Percentiles rank a stretch among this genome's conserved stretches.
Evolutionary conservation across 306 rosid genomes (phyloP).

Genomic region (Castanospermum australe): DNA sequence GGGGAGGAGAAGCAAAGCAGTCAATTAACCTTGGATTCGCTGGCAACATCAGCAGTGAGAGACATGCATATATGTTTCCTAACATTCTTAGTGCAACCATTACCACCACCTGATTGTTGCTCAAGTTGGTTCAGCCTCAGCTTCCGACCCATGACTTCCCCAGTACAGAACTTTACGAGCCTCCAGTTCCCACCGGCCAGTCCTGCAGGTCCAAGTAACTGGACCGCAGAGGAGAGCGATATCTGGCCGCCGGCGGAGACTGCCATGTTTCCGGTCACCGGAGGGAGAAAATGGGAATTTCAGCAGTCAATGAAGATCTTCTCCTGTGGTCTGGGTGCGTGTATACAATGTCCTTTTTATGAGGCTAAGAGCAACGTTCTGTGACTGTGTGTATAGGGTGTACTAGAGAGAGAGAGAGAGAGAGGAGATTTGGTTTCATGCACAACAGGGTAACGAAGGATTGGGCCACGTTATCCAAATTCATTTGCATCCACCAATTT

Average conservation of each 20-base stretch:
- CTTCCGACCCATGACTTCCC: slow-evolving; percentile 38
- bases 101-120: neutral
- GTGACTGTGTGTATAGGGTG: neutral
- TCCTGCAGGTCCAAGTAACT: slow-evolving; percentile 21
- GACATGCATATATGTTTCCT: slow-evolving; percentile 30
- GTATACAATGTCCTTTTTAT: neutral
- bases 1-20: neutral
- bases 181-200: slow-evolving; percentile 3
- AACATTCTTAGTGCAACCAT: slow-evolving; percentile 12
- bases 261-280: slow-evolving; percentile 36
- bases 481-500: slow-evolving; percentile 41
- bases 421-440: slow-evolving; percentile 15
- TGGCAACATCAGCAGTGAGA: slow-evolving; percentile 33
- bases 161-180: slow-evolving; percentile 33
- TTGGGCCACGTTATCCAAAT: slow-evolving; percentile 45
- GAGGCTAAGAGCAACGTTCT: slow-evolving; percentile 3
- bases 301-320: neutral
- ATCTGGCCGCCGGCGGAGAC: slow-evolving; percentile 32
- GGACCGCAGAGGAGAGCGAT: slow-evolving; percentile 28
- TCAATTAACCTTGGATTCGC: slow-evolving; percentile 38
- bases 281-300: slow-evolving; percentile 21
- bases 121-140: neutral
- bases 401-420: neutral
- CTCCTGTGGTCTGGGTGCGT: neutral
- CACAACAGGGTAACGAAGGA: slow-evolving; percentile 10